Conservation (phyloP, 345 rosid genomes). For the Moricandia moricandioides region DNA sequence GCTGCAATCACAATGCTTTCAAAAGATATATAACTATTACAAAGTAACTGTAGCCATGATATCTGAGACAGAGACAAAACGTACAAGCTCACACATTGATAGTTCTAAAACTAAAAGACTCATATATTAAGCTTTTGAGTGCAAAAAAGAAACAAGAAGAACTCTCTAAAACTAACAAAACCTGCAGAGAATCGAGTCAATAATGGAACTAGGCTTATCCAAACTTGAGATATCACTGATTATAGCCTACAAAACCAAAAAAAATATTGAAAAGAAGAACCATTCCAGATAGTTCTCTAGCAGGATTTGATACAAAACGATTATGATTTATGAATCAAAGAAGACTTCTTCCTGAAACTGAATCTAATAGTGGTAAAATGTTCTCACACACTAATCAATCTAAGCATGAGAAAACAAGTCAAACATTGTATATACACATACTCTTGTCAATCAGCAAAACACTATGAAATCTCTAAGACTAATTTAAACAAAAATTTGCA, state of each 20-base stretch:
- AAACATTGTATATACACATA: too few species aligned
- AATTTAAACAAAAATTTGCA: too few species aligned
- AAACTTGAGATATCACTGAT: conserved; percentile 5
- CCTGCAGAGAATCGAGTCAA: neutral
- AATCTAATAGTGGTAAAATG: neutral
- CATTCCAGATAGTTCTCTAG: neutral
- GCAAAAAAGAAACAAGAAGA: neutral
- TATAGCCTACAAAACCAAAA: neutral
- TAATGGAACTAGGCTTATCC: neutral
- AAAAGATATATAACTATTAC: neutral
- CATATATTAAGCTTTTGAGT: too few species aligned
- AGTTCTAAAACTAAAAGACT: too few species aligned
- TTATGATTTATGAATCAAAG: neutral
- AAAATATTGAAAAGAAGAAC: neutral
- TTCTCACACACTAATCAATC: neutral
- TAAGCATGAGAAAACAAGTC: too few species aligned
- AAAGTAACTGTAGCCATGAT: neutral
- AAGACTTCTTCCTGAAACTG: neutral
- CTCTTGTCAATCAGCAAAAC: too few species aligned
- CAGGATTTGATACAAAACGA: neutral
- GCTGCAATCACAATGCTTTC: neutral
- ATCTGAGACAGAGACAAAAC: conserved; percentile 4
- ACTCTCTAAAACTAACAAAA: neutral
- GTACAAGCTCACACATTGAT: neutral
- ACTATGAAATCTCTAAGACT: too few species aligned